Conservation (phyloP, 2,329 filamentous ascomycete genomes). For the Lecanoromycetidae sp. region DNA sequence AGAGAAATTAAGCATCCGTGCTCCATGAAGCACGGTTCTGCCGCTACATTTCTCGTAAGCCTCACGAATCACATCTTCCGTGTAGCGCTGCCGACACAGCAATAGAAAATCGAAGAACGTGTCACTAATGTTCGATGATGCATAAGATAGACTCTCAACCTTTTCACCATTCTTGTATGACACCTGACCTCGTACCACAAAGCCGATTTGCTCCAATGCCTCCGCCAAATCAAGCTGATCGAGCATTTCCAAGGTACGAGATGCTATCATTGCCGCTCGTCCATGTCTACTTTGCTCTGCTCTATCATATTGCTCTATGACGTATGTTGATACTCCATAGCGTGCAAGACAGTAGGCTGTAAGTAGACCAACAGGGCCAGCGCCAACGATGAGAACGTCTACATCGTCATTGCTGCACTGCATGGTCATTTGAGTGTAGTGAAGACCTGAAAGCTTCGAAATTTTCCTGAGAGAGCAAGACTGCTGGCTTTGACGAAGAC, state of each 20-base stretch:
- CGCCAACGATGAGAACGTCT: conserved; percentile 15
- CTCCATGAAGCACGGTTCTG: conserved; percentile 47
- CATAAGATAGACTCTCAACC: conserved; percentile 40
- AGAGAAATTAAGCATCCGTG: conserved; percentile 50
- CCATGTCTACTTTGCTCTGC: conserved; percentile 22
- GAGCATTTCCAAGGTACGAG: conserved; percentile 33
- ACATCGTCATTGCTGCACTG: background rate
- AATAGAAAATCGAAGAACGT: conserved; percentile 58
- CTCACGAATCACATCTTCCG: conserved; percentile 10
- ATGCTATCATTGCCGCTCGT: conserved; percentile 34
- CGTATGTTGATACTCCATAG: conserved; percentile 29
- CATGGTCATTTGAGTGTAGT: too few species aligned
- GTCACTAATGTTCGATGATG: conserved; percentile 43
- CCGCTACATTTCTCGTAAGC: conserved; percentile 41
- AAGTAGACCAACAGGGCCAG: conserved; percentile 15
- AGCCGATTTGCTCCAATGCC: conserved; percentile 24
- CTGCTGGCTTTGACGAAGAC: too few species aligned
- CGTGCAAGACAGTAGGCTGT: conserved; percentile 26
- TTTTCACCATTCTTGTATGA: conserved; percentile 13
- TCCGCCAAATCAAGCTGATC: conserved; percentile 31
- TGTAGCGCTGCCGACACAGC: conserved; percentile 22
- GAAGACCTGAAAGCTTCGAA: too few species aligned
- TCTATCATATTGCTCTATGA: conserved; percentile 21
- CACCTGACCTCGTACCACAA: conserved; percentile 2
- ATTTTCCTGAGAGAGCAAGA: too few species aligned